Percentiles rank a stretch among this genome's conserved stretches.
Conservation (phyloP, 2,329 filamentous ascomycete genomes). For the Colletotrichum cordylinicola region DNA sequence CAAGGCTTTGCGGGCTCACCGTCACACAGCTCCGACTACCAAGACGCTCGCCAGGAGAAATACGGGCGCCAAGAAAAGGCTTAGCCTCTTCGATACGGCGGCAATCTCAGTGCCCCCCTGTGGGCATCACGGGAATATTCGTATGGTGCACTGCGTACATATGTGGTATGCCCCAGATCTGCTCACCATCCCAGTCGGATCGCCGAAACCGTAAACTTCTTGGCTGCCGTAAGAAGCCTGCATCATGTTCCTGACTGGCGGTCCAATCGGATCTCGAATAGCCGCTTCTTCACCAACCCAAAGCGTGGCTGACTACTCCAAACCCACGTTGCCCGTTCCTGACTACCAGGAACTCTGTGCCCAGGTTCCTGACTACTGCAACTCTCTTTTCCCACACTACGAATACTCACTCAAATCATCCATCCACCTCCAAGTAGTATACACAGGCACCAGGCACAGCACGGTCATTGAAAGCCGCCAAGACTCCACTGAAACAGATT, state of each 20-base stretch:
- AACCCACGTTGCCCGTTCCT: background rate
- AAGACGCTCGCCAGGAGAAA: background rate
- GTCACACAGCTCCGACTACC: background rate
- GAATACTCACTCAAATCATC: background rate
- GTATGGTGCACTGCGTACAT: background rate
- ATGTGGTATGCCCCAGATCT: background rate
- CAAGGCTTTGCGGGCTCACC: background rate
- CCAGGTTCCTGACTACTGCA: background rate
- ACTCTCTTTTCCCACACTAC: background rate
- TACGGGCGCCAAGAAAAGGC: background rate
- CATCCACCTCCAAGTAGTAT: background rate
- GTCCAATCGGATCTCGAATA: constrained; percentile 15
- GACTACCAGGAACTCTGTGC: background rate
- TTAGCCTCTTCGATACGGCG: background rate
- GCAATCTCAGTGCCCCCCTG: background rate
- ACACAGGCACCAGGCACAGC: constrained; percentile 8
- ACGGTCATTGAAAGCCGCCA: constrained; percentile 5
- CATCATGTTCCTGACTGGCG: constrained; percentile 5
- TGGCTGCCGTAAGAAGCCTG: constrained; percentile 15
- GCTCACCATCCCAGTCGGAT: constrained; percentile 10
- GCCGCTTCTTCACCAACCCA: background rate
- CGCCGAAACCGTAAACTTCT: constrained; percentile 21
- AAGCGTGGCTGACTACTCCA: background rate
- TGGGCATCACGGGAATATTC: background rate
- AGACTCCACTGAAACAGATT: constrained; percentile 19